Evolutionary conservation across 2,329 filamentous ascomycete species (phyloP), one percentile per base, ranked within the genome.

Genomic region (Aureobasidium sp.): DNA sequence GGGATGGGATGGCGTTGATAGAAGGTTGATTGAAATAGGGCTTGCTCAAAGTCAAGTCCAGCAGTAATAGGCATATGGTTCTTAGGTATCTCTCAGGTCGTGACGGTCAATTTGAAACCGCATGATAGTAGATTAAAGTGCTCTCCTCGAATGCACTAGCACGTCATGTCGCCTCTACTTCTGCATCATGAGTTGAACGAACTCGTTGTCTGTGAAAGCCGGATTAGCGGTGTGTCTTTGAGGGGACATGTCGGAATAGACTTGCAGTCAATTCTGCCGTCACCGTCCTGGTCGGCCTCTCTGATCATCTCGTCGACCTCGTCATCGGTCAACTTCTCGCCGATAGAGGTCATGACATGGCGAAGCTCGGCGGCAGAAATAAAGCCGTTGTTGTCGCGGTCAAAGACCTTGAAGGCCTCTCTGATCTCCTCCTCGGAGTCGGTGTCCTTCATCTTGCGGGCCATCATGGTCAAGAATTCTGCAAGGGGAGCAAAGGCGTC

Each of bases 391-490:
- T 79, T 79, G 64, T 84, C 81, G 63, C 78, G 77, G 67, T 84
- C 81, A 66, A 84, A 84, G 63, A 83, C 80, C 67, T 78, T 76
- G 74, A 84, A 84, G 49, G 81, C 81, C 64, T 80, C 79, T 61
- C 78, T 74, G 65, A 84, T 81, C 68, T 84, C 81, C 66, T 81
- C 74, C 66, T 83, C 80, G 49, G 78, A 77, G 67, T 83, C 79
- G 55, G 76, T 77, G 62, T 80, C 76, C 68, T 78, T 79, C 70
- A 80, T 79, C 63, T 79, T 79, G 63, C 75, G 76, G 50, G 79
- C 79, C 80, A 84, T 84, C 76, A 84, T 81, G 59, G 77, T 78
- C 56, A 83, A 75, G 70, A 84, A 84, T 64, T 84, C 80, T 80
- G 61, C 27, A 27, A n/a, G n/a, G 7, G 32, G n/a, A 27, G 25